Evolutionary conservation across 176 grass and related monocot species (phyloP).

Genomic region (Echinochloa phyllopogon): DNA sequence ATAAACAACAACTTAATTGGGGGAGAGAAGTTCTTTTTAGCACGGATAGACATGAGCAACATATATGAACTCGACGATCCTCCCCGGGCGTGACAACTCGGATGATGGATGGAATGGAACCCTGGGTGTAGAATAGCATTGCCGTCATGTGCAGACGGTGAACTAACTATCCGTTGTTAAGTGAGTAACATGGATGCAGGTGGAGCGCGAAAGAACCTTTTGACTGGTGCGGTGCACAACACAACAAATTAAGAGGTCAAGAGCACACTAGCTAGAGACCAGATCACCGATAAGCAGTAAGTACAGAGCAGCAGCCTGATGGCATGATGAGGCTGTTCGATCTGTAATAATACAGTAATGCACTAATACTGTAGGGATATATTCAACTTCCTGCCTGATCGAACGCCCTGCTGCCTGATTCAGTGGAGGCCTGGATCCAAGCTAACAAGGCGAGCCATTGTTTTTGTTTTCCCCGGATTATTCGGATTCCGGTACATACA

Average conservation of each 20-base stretch:
- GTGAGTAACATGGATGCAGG: not conserved
- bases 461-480: not conserved
- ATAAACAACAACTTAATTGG: not conserved
- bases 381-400: not conserved
- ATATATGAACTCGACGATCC: no score
- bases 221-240: not conserved
- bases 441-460: not conserved
- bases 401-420: not conserved
- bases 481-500: constrained; percentile 4
- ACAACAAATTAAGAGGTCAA: not conserved
- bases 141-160: not conserved
- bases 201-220: constrained; percentile 4
- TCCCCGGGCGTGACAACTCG: no score
- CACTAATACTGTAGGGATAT: no score
- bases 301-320: constrained; percentile 13
- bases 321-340: constrained; percentile 13
- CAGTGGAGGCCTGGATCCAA: constrained; percentile 17
- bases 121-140: not conserved
- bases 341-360: no score
- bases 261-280: not conserved
- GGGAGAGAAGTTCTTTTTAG: not conserved
- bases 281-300: no score
- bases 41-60: no score
- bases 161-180: not conserved
- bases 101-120: no score